Percentiles rank a stretch among this genome's conserved stretches.
These are phyloP conservation scores for Haplosporangium gracile DNA, from an alignment of 192 early-diverging fungal species.

Conservation along the genomic window DNA sequence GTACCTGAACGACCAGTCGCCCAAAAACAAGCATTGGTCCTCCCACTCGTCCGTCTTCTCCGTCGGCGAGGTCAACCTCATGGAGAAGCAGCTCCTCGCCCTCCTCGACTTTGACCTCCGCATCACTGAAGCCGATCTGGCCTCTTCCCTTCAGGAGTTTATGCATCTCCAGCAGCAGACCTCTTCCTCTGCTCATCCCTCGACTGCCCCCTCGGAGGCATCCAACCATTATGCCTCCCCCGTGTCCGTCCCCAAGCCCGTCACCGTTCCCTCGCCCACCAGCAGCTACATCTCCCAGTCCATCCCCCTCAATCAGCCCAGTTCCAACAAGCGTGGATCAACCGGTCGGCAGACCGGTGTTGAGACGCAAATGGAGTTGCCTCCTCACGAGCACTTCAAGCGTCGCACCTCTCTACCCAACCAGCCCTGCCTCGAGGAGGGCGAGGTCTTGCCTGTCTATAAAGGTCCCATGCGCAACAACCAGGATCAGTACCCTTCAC, in stretches of 20 bases:
- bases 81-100: constrained; percentile 86
- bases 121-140: constrained; percentile 58
- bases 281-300: constrained; percentile 25
- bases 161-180: constrained; percentile 18
- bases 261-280: constrained; percentile 31
- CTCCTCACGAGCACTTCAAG: constrained; percentile 32
- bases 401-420: constrained; percentile 49
- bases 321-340: constrained; percentile 43
- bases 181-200: not conserved
- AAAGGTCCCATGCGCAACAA: constrained; percentile 34
- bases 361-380: constrained; percentile 15
- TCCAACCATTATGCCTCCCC: constrained; percentile 12
- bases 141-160: constrained; percentile 39
- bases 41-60: constrained; percentile 77
- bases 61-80: constrained; percentile 82
- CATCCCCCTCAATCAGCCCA: constrained; percentile 25
- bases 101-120: constrained; percentile 68
- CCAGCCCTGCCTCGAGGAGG: constrained; percentile 46
- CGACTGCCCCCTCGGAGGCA: constrained; percentile 4
- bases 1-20: constrained; percentile 82
- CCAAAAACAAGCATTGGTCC: constrained; percentile 88
- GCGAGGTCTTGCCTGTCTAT: constrained; percentile 36
- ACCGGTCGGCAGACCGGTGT: constrained; percentile 19
- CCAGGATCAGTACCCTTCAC: constrained; percentile 50
- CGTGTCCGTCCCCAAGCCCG: not conserved